Evolutionary conservation across 441 rosid genomes (phyloP), one percentile per base, ranked within the genome.

Genomic region (Dalechampia spathulata): DNA sequence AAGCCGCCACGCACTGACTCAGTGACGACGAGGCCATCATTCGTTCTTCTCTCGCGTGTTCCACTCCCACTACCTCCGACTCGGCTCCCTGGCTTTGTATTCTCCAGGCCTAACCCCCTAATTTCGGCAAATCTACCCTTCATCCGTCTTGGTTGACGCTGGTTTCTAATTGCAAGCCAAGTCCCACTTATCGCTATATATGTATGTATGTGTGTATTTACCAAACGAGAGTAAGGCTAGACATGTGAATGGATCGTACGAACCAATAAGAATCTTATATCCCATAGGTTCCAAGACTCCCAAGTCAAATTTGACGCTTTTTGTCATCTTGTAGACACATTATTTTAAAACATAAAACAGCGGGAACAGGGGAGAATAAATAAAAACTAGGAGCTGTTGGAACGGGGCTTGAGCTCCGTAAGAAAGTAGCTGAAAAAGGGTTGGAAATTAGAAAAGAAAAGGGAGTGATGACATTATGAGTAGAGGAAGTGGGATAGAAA

Each of bases 1-100:
- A 62, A 78, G 81, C 90, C 86, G 84, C 84, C 73, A 66, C 63
- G 50, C 54, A 63, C 81, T 53, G 75, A 63, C n/a, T n/a, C n/a
- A n/a, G n/a, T n/a, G n/a, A 30, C 4, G 30, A 43, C 38, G 42
- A 36, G 32, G 60, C 40, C 61, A 72, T 73, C 72, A 72, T 74
- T 38, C 51, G 23, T 17, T 23, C 17, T 20, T 9, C 28, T 16
- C 28, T 3, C 0, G 49, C 70, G 62, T 58, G 0, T 32, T 57
- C 76, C 67, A 55, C 34, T 30, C 4, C 70, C 48, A 34, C 8
- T 20, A 0, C 2, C 13, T 30, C 41, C 4, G 1, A 28, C 56
- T 66, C 64, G 27, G 61, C 72, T 58, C 41, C 9, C 58, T 41
- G 10, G 19, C n/a, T 20, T 21, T 11, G 3, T 3, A 1, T 49